These are phyloP conservation scores for Colletotrichum phormii DNA, from an alignment of 2,329 filamentous ascomycete species.

Conservation along the genomic window DNA sequence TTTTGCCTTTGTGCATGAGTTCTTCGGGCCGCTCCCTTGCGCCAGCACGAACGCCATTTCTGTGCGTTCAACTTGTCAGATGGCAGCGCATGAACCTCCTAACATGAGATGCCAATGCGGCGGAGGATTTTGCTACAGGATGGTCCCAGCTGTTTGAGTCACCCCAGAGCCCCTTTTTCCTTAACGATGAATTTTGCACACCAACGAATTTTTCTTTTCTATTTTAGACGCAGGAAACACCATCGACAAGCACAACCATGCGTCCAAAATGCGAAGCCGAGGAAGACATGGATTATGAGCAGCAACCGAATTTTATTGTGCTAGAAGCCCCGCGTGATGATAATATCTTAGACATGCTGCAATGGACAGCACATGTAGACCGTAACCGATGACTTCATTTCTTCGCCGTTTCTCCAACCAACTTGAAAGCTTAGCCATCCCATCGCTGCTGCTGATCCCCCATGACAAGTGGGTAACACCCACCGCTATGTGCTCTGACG, in stretches of 20 bases:
- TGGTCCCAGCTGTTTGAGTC: neutral
- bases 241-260: neutral
- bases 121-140: neutral
- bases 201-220: neutral
- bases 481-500: slow-evolving; percentile 1
- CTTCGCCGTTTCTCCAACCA: neutral
- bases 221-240: neutral
- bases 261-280: neutral
- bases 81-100: slow-evolving; percentile 16
- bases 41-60: slow-evolving; percentile 7
- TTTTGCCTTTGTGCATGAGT: neutral
- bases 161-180: neutral
- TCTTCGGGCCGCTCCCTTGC: slow-evolving; percentile 12
- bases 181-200: neutral
- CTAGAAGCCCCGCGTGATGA: neutral
- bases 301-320: neutral
- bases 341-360: neutral
- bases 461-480: neutral
- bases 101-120: slow-evolving; percentile 25
- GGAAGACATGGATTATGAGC: neutral
- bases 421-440: neutral
- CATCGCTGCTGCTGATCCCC: neutral
- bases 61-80: slow-evolving; percentile 10
- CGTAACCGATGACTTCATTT: neutral
- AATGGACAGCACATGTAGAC: neutral